Base-by-base conservation (phyloP, 140 eudicot species). In the Erigeron philadelphicus region DNA sequence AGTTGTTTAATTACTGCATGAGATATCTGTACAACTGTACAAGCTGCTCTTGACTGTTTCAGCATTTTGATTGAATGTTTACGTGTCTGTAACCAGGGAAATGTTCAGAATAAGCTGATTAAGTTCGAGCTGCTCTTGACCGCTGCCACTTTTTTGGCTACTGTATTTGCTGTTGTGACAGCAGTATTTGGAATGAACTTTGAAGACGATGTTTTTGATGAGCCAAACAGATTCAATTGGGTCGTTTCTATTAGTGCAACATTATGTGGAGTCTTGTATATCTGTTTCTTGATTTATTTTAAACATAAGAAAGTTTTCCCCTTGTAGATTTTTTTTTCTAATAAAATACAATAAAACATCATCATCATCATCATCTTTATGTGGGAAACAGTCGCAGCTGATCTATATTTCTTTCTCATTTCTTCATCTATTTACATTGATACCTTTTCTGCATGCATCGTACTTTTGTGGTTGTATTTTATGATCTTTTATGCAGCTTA, bases 151-250 rank as follows among this genome's bases (percentile, higher is more conserved):
- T 94, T 94, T 79, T 88, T 94, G 64, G 90, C 86, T 19, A 87
- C 97, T 0, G 74, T 90, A 17, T 94, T 89, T 70, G 99, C 99
- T 1, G 97, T 90, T 3, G 97, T 94, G 68, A 84, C 99, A n/a
- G 99, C 87, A 12, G 84, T 94, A 60, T 94, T 94, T 58, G 99
- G 99, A 50, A 94, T 94, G 99, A 94, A 94, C 81, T 89, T 94
- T 46, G 86, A 83, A 55, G 81, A 84, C 40, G 47, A 94, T 1
- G 81, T 90, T 43, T 94, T 94, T 48, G 78, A 90, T 42, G 70
- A 85, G 42, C 87, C 99, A 11, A 76, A 82, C 71, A 79, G 85
- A 67, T 94, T 94, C 80, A 59, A 84, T 62, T 89, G 97, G 97
- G 94, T 90, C 16, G 82, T 94, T 17, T 60, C 82, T 5, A 67